These are phyloP conservation scores for Friedmanniomyces simplex DNA, from an alignment of 495 filamentous ascomycete species.

Conservation along the genomic window DNA sequence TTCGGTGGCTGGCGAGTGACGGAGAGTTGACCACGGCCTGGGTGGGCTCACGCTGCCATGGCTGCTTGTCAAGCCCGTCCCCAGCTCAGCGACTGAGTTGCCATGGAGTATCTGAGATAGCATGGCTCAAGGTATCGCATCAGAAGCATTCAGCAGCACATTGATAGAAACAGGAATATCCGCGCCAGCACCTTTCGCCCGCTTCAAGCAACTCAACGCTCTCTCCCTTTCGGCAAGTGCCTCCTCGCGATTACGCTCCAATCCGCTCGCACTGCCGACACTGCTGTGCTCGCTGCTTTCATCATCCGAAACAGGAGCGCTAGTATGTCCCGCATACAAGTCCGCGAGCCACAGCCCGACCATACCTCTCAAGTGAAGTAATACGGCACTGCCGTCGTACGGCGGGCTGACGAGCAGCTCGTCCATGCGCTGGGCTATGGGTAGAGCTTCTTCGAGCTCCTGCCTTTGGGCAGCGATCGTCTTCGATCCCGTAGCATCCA, in stretches of 20 bases:
- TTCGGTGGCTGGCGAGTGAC: no score
- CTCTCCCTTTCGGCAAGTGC: background rate
- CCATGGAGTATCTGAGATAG: no score
- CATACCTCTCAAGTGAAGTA: constrained; percentile 57
- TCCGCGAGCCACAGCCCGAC: constrained; percentile 59
- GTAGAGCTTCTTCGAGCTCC: constrained; percentile 39
- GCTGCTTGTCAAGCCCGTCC: no score
- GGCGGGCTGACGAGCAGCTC: constrained; percentile 51
- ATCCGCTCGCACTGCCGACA: background rate
- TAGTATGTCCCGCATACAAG: constrained; percentile 26
- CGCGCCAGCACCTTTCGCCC: background rate
- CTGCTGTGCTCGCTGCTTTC: background rate
- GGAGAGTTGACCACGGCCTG: no score
- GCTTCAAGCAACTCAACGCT: background rate
- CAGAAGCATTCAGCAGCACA: background rate
- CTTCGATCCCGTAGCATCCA: background rate
- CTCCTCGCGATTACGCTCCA: background rate
- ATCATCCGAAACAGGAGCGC: background rate
- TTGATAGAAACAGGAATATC: background rate
- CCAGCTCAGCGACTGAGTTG: no score
- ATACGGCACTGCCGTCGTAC: constrained; percentile 45
- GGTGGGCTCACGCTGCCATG: no score
- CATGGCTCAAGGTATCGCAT: background rate
- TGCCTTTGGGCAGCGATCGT: constrained; percentile 15
- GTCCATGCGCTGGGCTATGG: constrained; percentile 55